phyloP scores from a whole-genome alignment of 371 early-diverging fungal species.

The Mucor velutinosus region DNA sequence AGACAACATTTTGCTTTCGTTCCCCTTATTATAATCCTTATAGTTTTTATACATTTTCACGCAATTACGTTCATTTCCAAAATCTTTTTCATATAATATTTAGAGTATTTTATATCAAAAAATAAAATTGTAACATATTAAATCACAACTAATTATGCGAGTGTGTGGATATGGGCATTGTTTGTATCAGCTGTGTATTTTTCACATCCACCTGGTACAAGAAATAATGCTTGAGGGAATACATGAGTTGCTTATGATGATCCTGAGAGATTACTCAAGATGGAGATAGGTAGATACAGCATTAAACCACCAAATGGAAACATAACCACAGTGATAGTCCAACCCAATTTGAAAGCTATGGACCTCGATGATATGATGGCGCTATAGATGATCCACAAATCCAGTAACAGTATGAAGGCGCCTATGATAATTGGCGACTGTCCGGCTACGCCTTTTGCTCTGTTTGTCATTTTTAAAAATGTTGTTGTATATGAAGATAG shows the following conservation, averaged over 20 bases:
- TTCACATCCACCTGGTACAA: not conserved
- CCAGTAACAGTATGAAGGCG: constrained; percentile 18
- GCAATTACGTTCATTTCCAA: not conserved
- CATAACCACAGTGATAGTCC: constrained; percentile 14
- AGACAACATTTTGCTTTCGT: constrained; percentile 3
- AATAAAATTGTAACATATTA: constrained; percentile 4
- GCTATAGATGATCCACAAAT: constrained; percentile 11
- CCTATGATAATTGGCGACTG: constrained; percentile 19
- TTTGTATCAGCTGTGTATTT: constrained; percentile 1
- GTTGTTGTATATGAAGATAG: not conserved
- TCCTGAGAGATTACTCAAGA: not conserved
- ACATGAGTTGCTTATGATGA: not conserved
- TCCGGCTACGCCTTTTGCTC: not conserved
- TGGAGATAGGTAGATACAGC: constrained; percentile 16
- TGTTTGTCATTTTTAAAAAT: not conserved
- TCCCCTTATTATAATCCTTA: constrained; percentile 1
- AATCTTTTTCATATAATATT: not conserved
- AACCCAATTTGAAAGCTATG: constrained; percentile 14
- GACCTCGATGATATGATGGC: constrained; percentile 19
- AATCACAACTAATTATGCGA: not conserved
- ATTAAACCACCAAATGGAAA: constrained; percentile 25
- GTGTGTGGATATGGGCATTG: not conserved
- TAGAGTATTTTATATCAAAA: constrained; percentile 3
- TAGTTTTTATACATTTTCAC: constrained; percentile 1
- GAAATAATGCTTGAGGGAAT: not conserved